phyloP scores from a whole-genome alignment of 2,329 filamentous ascomycete species.

The Aphanoascus verrucosus region DNA sequence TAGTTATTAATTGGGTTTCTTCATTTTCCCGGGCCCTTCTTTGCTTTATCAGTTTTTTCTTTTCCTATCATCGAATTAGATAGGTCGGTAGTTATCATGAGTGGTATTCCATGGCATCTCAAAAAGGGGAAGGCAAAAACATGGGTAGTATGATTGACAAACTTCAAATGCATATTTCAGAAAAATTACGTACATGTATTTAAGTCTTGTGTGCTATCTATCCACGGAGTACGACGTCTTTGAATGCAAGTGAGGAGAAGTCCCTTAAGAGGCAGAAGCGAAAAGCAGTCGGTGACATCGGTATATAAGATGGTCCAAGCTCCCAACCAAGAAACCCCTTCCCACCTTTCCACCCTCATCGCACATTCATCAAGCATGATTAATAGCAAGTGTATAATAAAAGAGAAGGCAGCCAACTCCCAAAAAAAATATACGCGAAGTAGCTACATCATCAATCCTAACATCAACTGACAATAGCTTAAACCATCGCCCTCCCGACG shows the following conservation, averaged over 20 bases:
- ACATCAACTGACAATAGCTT: background rate
- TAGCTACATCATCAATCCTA: background rate
- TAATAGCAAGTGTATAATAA: background rate
- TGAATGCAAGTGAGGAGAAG: no score
- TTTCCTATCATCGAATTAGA: background rate
- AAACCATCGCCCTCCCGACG: constrained; percentile 8
- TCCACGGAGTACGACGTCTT: no score
- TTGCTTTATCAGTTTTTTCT: constrained; percentile 1
- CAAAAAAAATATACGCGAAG: background rate
- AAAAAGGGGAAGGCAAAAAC: background rate
- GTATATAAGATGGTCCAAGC: no score
- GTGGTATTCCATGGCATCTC: background rate
- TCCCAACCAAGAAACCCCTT: background rate
- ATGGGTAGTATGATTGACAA: background rate
- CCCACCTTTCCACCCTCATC: background rate
- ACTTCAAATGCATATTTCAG: no score
- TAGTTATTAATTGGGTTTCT: background rate
- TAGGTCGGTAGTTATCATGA: background rate
- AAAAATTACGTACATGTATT: no score
- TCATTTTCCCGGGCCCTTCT: background rate
- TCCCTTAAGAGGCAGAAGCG: no score
- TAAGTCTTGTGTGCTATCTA: no score
- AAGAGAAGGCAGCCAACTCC: background rate
- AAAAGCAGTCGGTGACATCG: no score
- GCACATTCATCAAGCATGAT: no score